These are phyloP conservation scores for Pyrus betulifolia DNA, from an alignment of 306 rosid genomes.

Conservation along the genomic window DNA sequence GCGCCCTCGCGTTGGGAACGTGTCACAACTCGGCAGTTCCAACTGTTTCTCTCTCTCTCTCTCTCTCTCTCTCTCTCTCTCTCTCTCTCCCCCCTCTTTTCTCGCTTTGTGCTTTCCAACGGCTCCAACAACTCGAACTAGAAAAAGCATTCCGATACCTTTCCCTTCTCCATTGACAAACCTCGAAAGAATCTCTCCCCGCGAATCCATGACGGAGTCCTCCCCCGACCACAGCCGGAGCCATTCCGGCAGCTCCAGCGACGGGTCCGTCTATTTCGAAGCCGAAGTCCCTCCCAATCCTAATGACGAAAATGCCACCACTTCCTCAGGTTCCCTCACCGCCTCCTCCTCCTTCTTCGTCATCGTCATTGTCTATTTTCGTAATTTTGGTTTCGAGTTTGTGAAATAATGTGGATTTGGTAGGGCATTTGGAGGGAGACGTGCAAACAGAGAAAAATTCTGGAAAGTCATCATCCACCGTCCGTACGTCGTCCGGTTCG, in stretches of 20 bases:
- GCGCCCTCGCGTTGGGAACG: background rate
- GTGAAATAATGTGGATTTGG: constrained; percentile 15
- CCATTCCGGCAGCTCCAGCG: constrained; percentile 30
- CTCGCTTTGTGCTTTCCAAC: background rate
- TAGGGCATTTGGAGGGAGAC: constrained; percentile 38
- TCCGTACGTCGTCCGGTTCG: constrained; percentile 7
- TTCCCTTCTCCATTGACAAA: background rate
- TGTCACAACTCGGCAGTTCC: background rate
- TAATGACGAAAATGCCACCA: constrained; percentile 1
- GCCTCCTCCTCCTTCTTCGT: background rate
- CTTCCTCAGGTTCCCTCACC: constrained; percentile 9
- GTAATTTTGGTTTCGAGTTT: background rate
- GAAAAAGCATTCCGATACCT: background rate
- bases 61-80: background rate
- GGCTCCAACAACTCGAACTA: background rate
- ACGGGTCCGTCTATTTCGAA: constrained; percentile 35
- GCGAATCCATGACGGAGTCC: constrained; percentile 26
- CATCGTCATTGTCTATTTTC: background rate
- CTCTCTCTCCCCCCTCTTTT: background rate
- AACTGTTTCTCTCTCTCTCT: background rate
- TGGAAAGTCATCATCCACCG: constrained; percentile 1
- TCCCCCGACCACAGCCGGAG: background rate
- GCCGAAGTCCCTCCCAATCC: constrained; percentile 5
- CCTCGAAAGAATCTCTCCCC: background rate
- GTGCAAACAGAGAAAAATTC: constrained; percentile 10